Base-by-base conservation (phyloP, 78 protist genomes). In the Emiliania huxleyi region DNA sequence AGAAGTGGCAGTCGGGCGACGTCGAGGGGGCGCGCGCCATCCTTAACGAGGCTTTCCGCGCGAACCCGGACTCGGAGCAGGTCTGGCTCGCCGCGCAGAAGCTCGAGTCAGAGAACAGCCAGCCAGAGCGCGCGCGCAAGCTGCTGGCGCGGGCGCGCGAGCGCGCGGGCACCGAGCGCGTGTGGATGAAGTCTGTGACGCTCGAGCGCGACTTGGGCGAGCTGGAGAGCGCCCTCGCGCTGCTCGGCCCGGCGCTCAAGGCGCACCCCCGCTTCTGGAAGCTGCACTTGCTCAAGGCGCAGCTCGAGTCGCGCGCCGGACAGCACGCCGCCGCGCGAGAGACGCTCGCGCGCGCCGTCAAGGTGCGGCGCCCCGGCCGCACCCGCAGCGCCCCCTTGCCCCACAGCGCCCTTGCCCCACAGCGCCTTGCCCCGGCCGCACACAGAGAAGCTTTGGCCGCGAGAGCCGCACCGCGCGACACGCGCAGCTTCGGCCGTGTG, bases 81-180 rank as follows among this genome's bases (percentile, higher is more conserved):
- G 96, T 98, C 23, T 97, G 98, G 98, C 91, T 98, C 1, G 99
- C 99, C 3, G 99, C 99, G 38, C 97, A 95, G 45, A 97, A 98
- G 92, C 97, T 98, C 52, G 99, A 98, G 87, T 43, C 71, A 8
- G 99, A 97, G 91, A 95, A 90, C 90, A 62, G 75, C 85, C 96
- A 97, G 69, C 43, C 48, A 8, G 94, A 75, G 46, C 87, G 84
- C 22, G 93, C 93, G 73, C 55, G 93, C 45, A 2, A 1, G 44
- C 43, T 91, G 33, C 96, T 98, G 37, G 92, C 62, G 25, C 40
- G n/a, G 52, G 98, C 98, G 42, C 95, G 98, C 37, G 93, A 83
- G 44, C 62, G 40, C 3, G 94, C 97, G 2, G 90, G 93, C 29
- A 96, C 98, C 21, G 95, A 94, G 90, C 85, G 97, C 26, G 96